Conservation (phyloP, 2,329 filamentous ascomycete species). For the Ambrosiella cleistominuta region DNA sequence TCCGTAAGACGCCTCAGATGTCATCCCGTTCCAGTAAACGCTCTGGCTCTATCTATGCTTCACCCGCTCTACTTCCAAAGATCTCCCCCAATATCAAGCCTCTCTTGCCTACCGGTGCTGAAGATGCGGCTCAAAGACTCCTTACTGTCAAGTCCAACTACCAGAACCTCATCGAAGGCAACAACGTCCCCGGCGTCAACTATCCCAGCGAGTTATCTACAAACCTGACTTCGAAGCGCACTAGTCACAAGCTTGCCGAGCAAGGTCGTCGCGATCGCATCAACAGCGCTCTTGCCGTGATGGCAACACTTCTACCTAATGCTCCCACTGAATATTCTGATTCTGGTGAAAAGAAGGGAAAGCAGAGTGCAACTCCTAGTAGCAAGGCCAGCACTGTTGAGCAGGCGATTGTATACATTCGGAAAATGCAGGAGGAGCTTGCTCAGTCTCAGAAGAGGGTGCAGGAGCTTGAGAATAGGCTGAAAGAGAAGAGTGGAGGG, state of each 20-base stretch:
- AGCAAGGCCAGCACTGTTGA: constrained; percentile 98
- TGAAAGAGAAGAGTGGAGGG: constrained; percentile 19
- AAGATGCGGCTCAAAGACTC: constrained; percentile 51
- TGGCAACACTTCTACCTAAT: constrained; percentile 65
- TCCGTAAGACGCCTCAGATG: constrained; percentile 37
- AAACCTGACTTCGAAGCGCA: constrained; percentile 88
- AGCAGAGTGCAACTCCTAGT: constrained; percentile 39
- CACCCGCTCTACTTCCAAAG: constrained; percentile 68
- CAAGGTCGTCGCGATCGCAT: constrained; percentile 91
- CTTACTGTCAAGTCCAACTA: constrained; percentile 94
- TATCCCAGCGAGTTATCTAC: constrained; percentile 85
- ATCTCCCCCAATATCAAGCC: constrained; percentile 95
- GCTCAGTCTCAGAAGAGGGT: constrained; percentile 46
- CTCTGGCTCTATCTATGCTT: constrained; percentile 55
- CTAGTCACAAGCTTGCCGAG: constrained; percentile 94
- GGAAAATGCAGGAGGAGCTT: constrained; percentile 58
- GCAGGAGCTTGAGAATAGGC: constrained; percentile 44
- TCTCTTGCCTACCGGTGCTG: constrained; percentile 48
- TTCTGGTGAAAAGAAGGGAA: constrained; percentile 27
- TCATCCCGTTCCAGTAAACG: constrained; percentile 47
- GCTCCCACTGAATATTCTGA: constrained; percentile 27
- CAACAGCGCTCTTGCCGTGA: constrained; percentile 82
- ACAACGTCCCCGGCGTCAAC: constrained; percentile 70
- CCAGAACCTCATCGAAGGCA: constrained; percentile 90
- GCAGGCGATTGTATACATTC: constrained; percentile 89